Percentiles rank a stretch among this genome's conserved stretches.
These are phyloP conservation scores for Linnemannia schmuckeri DNA, from an alignment of 192 early-diverging fungal species.

Conservation along the genomic window DNA sequence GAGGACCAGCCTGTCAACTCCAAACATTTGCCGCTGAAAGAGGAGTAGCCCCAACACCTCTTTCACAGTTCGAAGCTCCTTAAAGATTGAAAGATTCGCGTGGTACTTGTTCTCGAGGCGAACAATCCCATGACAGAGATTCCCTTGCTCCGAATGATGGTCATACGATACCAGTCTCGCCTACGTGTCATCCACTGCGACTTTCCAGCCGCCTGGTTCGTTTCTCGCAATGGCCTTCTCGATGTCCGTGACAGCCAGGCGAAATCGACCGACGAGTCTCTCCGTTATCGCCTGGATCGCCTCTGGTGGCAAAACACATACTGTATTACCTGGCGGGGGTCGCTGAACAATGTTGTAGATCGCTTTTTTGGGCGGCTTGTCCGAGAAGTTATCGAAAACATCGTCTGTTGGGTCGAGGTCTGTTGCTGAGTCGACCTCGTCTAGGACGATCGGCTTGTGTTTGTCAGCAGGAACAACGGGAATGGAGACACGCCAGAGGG, in stretches of 20 bases:
- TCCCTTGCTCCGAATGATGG: neutral
- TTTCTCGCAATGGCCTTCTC: neutral
- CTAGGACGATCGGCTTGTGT: too few relatives aligned
- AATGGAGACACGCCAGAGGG: too few relatives aligned
- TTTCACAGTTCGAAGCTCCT: neutral
- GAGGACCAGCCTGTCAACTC: constrained; percentile 12
- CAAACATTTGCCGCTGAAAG: constrained; percentile 32
- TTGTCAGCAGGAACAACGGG: too few relatives aligned
- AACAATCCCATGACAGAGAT: constrained; percentile 6
- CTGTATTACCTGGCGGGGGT: too few relatives aligned
- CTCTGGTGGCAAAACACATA: constrained; percentile 11
- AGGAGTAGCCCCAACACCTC: constrained; percentile 9
- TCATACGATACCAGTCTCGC: constrained; percentile 6
- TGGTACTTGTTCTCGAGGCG: neutral
- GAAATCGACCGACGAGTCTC: constrained; percentile 15
- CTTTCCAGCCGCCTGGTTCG: neutral
- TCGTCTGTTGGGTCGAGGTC: too few relatives aligned
- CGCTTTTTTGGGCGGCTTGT: too few relatives aligned
- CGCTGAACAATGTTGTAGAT: too few relatives aligned
- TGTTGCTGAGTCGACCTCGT: too few relatives aligned
- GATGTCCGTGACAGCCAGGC: neutral
- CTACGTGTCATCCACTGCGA: constrained; percentile 10
- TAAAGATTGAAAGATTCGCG: neutral
- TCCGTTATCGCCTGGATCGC: constrained; percentile 13
- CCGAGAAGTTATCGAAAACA: too few relatives aligned